These are phyloP conservation scores for Plasmodium berghei DNA, from an alignment of 169 alveolate species.

Conservation along the genomic window DNA sequence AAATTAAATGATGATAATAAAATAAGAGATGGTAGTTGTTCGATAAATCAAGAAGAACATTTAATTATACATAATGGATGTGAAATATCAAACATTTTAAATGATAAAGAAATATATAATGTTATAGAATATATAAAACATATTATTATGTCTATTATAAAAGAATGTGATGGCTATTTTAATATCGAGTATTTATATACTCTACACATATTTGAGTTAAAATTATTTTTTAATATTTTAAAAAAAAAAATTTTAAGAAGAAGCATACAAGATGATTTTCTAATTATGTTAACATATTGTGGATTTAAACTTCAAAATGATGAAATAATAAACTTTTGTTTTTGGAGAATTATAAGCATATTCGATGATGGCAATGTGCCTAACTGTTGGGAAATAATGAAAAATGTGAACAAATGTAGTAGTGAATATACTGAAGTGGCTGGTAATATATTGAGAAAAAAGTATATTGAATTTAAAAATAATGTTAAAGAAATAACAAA, in stretches of 20 bases:
- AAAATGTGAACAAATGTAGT: background rate
- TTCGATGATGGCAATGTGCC: conserved; percentile 59
- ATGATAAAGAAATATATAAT: conserved; percentile 13
- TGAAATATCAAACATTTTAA: background rate
- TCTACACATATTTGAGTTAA: conserved; percentile 28
- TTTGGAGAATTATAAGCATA: conserved; percentile 52
- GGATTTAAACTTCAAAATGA: conserved; percentile 39
- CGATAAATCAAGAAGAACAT: background rate
- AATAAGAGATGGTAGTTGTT: background rate
- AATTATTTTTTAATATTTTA: conserved; percentile 31
- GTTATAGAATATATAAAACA: conserved; percentile 18
- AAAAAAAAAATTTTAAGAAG: conserved; percentile 33
- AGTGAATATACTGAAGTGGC: background rate
- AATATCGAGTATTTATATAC: conserved; percentile 52
- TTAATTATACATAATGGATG: no score
- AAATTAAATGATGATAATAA: background rate
- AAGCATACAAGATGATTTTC: conserved; percentile 35
- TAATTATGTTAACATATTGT: conserved; percentile 70
- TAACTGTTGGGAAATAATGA: conserved; percentile 10
- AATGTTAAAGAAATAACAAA: conserved; percentile 5
- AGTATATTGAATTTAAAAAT: conserved; percentile 30
- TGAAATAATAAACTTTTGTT: conserved; percentile 52
- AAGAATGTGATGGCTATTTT: conserved; percentile 62
- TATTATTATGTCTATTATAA: conserved; percentile 11
- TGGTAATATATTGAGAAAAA: conserved; percentile 13